Conservation (phyloP, 257 asterid genomes). For the Jasminum sambac region DNA sequence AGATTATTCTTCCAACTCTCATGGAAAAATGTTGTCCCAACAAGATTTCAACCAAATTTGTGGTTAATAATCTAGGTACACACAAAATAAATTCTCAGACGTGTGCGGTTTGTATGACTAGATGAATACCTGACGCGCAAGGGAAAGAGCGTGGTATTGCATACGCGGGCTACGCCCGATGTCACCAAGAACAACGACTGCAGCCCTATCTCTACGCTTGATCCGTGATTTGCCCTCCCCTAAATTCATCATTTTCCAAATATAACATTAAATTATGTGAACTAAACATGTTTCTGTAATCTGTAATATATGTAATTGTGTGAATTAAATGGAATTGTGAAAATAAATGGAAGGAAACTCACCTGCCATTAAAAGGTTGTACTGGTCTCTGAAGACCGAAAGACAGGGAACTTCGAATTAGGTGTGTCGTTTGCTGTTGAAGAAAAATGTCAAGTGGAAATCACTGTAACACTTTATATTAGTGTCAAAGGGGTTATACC, state of each 20-base stretch:
- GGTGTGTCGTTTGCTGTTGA: too few relatives aligned
- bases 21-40: background rate
- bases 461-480: too few relatives aligned
- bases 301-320: background rate
- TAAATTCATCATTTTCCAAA: background rate
- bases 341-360: background rate
- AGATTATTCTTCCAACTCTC: conserved; percentile 1
- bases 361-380: background rate
- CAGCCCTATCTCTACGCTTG: conserved; percentile 74
- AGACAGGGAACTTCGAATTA: background rate
- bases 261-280: background rate
- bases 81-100: background rate
- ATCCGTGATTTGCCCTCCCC: conserved; percentile 29
- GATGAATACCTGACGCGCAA: conserved; percentile 72
- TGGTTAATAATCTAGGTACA: background rate
- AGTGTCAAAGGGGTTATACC: too few relatives aligned
- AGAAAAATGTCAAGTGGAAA: too few relatives aligned
- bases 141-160: conserved; percentile 97
- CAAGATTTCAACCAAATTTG: background rate
- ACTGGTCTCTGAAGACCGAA: background rate
- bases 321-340: background rate
- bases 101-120: background rate
- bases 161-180: conserved; percentile 96
- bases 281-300: background rate
- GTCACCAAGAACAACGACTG: conserved; percentile 94